Percentiles rank a stretch among this genome's conserved stretches.
Conservation (phyloP, 805 yeast genomes). For the Ogataea thermomethanolica region DNA sequence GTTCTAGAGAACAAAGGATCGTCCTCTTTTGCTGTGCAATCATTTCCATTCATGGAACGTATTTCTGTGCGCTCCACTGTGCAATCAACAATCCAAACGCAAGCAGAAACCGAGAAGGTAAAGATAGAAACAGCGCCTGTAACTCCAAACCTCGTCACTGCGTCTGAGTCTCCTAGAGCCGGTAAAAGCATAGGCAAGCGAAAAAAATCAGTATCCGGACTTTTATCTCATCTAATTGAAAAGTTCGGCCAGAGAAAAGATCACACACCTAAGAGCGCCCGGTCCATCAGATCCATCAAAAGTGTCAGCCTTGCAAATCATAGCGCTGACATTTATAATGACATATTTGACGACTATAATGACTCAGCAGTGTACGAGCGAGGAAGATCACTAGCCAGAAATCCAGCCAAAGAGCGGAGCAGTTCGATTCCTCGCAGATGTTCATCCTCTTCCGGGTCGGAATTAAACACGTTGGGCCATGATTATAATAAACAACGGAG, state of each 20-base stretch:
- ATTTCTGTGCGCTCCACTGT: neutral
- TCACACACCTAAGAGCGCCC: constrained; percentile 8
- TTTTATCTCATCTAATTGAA: constrained; percentile 10
- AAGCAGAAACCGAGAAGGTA: neutral
- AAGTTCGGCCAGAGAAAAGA: constrained; percentile 8
- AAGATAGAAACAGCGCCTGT: neutral
- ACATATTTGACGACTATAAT: constrained; percentile 20
- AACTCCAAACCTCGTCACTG: neutral
- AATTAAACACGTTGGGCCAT: constrained; percentile 3
- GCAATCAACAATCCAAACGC: neutral
- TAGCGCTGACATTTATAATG: constrained; percentile 19
- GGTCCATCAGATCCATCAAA: constrained; percentile 7
- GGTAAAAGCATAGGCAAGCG: constrained; percentile 1
- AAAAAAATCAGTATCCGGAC: constrained; percentile 8
- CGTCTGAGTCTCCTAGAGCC: neutral
- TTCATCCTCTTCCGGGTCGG: constrained; percentile 7
- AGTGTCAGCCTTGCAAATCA: constrained; percentile 4
- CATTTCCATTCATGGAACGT: constrained; percentile 1
- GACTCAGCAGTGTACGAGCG: constrained; percentile 12
- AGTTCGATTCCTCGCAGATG: constrained; percentile 8
- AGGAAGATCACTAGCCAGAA: constrained; percentile 10
- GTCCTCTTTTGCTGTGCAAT: neutral
- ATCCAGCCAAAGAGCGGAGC: constrained; percentile 13
- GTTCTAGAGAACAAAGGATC: neutral
- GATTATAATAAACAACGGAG: constrained; percentile 1